phyloP scores from a whole-genome alignment of 495 filamentous ascomycete genomes.

The Aspergillus taichungensis region DNA sequence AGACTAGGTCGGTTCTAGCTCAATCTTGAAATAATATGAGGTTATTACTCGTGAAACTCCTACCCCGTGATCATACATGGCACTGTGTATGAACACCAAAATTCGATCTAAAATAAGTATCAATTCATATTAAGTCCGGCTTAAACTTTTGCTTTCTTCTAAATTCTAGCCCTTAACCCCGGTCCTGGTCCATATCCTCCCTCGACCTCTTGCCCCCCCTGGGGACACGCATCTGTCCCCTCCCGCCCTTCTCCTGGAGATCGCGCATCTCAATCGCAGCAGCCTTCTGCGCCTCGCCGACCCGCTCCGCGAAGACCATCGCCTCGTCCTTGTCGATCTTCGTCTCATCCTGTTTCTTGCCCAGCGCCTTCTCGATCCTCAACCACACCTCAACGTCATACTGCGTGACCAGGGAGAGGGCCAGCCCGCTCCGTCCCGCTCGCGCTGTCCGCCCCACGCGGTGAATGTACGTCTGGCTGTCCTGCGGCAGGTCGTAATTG shows the following conservation, averaged over 20 bases:
- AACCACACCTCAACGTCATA: constrained; percentile 86
- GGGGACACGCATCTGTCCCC: constrained; percentile 50
- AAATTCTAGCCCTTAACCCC: constrained; percentile 27
- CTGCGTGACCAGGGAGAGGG: constrained; percentile 75
- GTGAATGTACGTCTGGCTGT: constrained; percentile 91
- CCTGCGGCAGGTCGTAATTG: constrained; percentile 75
- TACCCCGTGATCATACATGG: too few species aligned
- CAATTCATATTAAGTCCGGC: too few species aligned
- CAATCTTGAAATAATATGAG: too few species aligned
- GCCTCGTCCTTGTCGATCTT: constrained; percentile 70
- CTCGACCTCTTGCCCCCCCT: constrained; percentile 52
- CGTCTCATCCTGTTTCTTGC: constrained; percentile 63
- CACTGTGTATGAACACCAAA: too few species aligned
- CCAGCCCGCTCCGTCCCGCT: constrained; percentile 79
- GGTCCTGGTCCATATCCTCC: constrained; percentile 81
- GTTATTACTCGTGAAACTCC: too few species aligned
- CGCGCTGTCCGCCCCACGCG: constrained; percentile 89
- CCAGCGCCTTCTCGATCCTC: constrained; percentile 75
- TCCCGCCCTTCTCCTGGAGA: constrained; percentile 66
- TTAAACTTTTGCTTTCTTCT: too few species aligned
- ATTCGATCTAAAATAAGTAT: too few species aligned
- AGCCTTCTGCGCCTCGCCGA: constrained; percentile 75
- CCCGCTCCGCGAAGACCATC: constrained; percentile 70
- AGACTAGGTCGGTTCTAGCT: too few species aligned
- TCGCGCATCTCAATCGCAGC: constrained; percentile 78